A percentile compares a stretch with the other conserved stretches of the same genome.
Conservation (phyloP, 176 grass and related monocot species). For the Pontederia crassipes region DNA sequence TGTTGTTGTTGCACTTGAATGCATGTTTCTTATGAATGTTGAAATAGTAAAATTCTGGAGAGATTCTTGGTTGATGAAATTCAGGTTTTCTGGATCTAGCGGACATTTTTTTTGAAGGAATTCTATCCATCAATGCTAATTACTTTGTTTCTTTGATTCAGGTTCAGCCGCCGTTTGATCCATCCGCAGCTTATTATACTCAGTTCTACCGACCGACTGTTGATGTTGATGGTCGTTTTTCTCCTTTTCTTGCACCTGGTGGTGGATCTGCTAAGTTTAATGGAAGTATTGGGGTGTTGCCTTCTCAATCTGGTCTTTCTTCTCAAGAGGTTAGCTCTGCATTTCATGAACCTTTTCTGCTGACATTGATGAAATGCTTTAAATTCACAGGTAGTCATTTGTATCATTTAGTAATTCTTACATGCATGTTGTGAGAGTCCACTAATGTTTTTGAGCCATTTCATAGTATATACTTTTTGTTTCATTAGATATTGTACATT, state of each 20-base stretch:
- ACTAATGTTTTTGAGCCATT: no score
- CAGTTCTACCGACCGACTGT: slow-evolving; percentile 34
- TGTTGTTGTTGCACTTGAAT: no score
- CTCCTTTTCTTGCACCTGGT: slow-evolving; percentile 44
- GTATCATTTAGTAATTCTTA: no score
- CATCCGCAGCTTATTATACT: slow-evolving; percentile 31
- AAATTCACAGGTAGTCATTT: no score
- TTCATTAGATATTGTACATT: no score
- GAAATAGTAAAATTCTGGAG: no score
- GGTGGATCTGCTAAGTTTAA: slow-evolving; percentile 33
- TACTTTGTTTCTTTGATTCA: slow-evolving; percentile 1
- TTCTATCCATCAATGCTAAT: neutral
- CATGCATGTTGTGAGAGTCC: no score
- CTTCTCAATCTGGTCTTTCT: slow-evolving; percentile 43
- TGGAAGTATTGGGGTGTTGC: slow-evolving; percentile 39
- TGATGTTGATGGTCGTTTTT: slow-evolving; percentile 43
- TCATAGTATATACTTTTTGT: no score
- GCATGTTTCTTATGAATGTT: no score
- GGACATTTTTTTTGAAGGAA: neutral
- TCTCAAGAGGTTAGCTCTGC: slow-evolving; percentile 51
- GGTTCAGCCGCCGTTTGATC: slow-evolving; percentile 47
- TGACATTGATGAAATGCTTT: no score
- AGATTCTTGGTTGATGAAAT: no score
- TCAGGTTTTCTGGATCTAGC: neutral
- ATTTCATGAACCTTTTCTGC: no score